Conservation (phyloP, 345 rosid genomes). For the Euphorbia lathyris region DNA sequence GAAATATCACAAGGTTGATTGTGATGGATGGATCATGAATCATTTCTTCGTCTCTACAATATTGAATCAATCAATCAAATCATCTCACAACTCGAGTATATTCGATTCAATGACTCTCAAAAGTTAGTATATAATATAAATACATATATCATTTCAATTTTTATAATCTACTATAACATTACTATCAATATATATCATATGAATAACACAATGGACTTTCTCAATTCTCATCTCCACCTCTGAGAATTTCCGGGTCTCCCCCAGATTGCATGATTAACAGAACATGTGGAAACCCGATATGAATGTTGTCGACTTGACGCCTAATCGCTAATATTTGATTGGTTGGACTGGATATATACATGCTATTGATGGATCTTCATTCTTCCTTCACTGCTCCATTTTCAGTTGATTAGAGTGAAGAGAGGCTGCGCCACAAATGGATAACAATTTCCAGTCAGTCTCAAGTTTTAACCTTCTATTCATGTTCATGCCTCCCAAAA, state of each 20-base stretch:
- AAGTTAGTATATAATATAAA: conserved; percentile 21
- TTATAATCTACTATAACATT: neutral
- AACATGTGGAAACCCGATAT: conserved; percentile 34
- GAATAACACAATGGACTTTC: conserved; percentile 22
- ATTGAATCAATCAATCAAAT: conserved; percentile 35
- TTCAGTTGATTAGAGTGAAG: conserved; percentile 55
- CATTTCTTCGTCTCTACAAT: conserved; percentile 31
- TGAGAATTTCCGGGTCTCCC: conserved; percentile 30
- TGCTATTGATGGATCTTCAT: conserved; percentile 24
- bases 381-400: conserved; percentile 40
- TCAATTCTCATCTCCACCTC: conserved; percentile 22
- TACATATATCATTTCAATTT: neutral
- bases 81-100: conserved; percentile 17
- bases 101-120: conserved; percentile 32
- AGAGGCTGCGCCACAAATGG: conserved; percentile 40
- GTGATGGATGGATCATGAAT: neutral
- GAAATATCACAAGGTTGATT: neutral
- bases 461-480: neutral
- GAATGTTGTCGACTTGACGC: conserved; percentile 24
- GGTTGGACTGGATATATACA: conserved; percentile 29
- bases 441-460: conserved; percentile 23
- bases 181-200: conserved; percentile 14
- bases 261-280: conserved; percentile 12
- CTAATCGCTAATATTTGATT: conserved; percentile 35
- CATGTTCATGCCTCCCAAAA: neutral